A percentile compares a stretch with the other conserved stretches of the same genome.
Conservation (phyloP, 768 basidiomycete species). For the Dentipellis sp. region DNA sequence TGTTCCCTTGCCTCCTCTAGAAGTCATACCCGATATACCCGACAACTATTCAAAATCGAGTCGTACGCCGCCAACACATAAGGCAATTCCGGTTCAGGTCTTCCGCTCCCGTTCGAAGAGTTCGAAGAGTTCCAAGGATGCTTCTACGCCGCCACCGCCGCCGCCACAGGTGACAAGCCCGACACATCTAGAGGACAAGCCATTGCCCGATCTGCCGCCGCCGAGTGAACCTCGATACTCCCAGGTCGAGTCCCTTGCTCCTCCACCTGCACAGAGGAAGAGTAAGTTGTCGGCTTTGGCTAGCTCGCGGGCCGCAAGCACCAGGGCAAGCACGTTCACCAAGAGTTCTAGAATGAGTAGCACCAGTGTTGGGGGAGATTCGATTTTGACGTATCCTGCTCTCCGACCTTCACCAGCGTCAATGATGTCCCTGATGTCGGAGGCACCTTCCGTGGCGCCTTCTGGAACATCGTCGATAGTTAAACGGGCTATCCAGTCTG, state of each 20-base stretch:
- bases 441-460: conserved; percentile 1
- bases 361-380: conserved; percentile 39
- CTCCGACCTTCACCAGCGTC: conserved; percentile 64
- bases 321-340: conserved; percentile 37
- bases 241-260: conserved; percentile 2
- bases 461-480: conserved; percentile 55
- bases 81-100: conserved; percentile 11
- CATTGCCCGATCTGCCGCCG: conserved; percentile 15
- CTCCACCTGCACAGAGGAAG: conserved; percentile 21
- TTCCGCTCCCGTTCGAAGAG: conserved; percentile 2
- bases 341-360: conserved; percentile 28
- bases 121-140: too few species aligned
- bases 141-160: neutral
- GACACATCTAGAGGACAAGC: conserved; percentile 10
- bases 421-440: conserved; percentile 17
- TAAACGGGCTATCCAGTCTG: conserved; percentile 57
- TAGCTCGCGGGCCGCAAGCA: conserved; percentile 34
- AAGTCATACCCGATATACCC: conserved; percentile 46
- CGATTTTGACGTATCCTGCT: conserved; percentile 63
- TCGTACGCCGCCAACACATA: conserved; percentile 2
- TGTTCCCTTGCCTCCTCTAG: conserved; percentile 28
- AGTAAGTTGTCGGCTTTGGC: conserved; percentile 67
- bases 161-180: neutral
- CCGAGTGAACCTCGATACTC: conserved; percentile 22
- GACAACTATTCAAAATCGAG: conserved; percentile 40